A percentile compares a stretch with the other conserved stretches of the same genome.
phyloP scores from a whole-genome alignment of 2,329 filamentous ascomycete species.

The Fusarium duplospermum region DNA sequence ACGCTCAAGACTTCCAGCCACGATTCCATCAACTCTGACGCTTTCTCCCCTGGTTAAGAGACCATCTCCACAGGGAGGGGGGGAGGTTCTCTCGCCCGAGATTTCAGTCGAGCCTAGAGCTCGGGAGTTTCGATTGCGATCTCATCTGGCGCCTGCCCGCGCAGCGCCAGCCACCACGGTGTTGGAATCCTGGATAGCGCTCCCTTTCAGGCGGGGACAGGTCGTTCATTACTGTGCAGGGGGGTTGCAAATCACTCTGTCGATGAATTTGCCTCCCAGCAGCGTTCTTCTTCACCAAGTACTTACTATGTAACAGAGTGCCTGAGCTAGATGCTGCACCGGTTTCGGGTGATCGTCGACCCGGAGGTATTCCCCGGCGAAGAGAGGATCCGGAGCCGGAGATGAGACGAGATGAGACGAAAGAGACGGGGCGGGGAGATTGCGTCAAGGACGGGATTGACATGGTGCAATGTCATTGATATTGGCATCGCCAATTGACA shows the following conservation, averaged over 20 bases:
- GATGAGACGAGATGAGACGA: slow-evolving; percentile 16
- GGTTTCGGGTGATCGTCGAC: slow-evolving; percentile 31
- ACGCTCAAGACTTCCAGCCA: slow-evolving; percentile 3
- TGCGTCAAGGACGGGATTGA: slow-evolving; percentile 22
- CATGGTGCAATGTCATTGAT: slow-evolving; percentile 6
- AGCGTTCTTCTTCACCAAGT: neutral
- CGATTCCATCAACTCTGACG: slow-evolving; percentile 10
- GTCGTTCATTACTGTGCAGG: slow-evolving; percentile 10
- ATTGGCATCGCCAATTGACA: slow-evolving; percentile 11
- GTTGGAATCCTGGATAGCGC: slow-evolving; percentile 19
- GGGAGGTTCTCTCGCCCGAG: slow-evolving; percentile 26
- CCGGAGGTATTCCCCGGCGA: slow-evolving; percentile 27
- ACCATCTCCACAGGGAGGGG: slow-evolving; percentile 14
- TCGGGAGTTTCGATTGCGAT: slow-evolving; percentile 29
- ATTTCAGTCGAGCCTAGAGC: slow-evolving; percentile 41
- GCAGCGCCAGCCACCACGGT: slow-evolving; percentile 18
- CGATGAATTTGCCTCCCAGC: neutral
- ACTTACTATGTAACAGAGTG: neutral
- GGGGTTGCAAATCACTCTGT: neutral
- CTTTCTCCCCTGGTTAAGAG: neutral
- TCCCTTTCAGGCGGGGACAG: neutral
- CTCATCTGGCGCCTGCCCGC: slow-evolving; percentile 9
- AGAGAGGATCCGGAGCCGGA: slow-evolving; percentile 7
- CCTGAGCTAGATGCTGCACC: slow-evolving; percentile 9
- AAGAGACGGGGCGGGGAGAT: slow-evolving; percentile 21